phyloP scores from a whole-genome alignment of 2,329 filamentous ascomycete genomes.

The Dichotomopilus funicola region DNA sequence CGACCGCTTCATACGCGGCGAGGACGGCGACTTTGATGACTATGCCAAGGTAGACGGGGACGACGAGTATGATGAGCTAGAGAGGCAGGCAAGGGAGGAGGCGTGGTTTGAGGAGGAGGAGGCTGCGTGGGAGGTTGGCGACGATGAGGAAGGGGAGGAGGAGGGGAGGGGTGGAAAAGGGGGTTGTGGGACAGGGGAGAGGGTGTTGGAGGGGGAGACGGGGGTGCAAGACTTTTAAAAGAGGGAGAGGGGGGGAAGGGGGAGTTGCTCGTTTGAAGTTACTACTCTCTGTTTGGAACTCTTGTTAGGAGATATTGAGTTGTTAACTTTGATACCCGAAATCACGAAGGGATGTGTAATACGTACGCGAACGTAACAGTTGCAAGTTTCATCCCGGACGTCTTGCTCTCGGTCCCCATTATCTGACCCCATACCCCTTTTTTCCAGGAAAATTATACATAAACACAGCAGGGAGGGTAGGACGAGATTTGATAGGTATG shows the following conservation, averaged over 20 bases:
- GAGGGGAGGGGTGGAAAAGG: constrained; percentile 22
- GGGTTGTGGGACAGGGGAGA: constrained; percentile 12
- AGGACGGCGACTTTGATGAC: constrained; percentile 67
- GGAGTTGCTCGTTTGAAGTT: background rate
- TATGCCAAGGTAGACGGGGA: constrained; percentile 65
- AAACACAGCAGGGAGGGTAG: too few species aligned
- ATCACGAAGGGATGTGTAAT: too few species aligned
- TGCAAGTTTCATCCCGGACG: too few species aligned
- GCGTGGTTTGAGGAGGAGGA: constrained; percentile 76
- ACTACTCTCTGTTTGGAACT: too few species aligned
- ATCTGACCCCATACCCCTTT: too few species aligned
- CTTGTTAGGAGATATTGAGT: too few species aligned
- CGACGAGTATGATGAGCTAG: constrained; percentile 61
- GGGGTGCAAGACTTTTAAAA: constrained; percentile 63
- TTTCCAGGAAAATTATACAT: too few species aligned
- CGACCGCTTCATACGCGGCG: constrained; percentile 66
- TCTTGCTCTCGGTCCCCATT: too few species aligned
- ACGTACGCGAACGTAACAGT: too few species aligned
- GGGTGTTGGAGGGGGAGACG: constrained; percentile 50
- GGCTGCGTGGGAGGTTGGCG: constrained; percentile 54
- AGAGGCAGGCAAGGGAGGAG: constrained; percentile 59
- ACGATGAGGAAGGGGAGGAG: constrained; percentile 23
- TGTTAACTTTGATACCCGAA: too few species aligned
- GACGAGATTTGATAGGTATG: too few species aligned
- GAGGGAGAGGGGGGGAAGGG: background rate